Conservation (phyloP, 768 basidiomycete genomes). For the Psilocybe azurescens region DNA sequence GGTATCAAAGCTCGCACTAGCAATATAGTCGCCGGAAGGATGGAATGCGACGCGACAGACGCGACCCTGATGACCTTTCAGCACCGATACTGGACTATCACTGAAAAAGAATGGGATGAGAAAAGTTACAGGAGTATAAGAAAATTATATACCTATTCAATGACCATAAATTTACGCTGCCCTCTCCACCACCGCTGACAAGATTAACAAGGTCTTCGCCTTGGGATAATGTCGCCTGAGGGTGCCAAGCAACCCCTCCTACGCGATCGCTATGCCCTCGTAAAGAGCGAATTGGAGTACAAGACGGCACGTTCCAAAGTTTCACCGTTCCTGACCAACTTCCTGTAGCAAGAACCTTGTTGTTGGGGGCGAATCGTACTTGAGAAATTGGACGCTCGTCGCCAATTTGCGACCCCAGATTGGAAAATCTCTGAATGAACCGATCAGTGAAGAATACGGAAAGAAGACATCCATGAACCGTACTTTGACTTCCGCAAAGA, state of each 20-base stretch:
- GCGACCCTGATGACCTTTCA: conserved; percentile 90
- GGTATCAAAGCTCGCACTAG: conserved; percentile 95
- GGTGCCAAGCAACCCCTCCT: conserved; percentile 98
- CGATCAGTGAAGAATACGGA: neutral
- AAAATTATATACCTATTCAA: conserved; percentile 65
- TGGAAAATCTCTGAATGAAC: conserved; percentile 73
- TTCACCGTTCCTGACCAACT: conserved; percentile 97
- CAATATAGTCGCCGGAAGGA: conserved; percentile 92
- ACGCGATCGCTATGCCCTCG: conserved; percentile 90
- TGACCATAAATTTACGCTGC: conserved; percentile 87
- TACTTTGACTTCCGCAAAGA: conserved; percentile 91
- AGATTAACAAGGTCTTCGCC: conserved; percentile 74
- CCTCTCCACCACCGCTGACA: conserved; percentile 91
- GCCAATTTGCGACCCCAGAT: conserved; percentile 97
- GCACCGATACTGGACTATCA: conserved; percentile 82
- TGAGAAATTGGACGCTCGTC: conserved; percentile 94
- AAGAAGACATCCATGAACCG: conserved; percentile 20
- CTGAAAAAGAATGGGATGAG: conserved; percentile 40
- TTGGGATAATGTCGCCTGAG: conserved; percentile 82
- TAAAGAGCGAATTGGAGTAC: conserved; percentile 77
- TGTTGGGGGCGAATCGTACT: conserved; percentile 94
- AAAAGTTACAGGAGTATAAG: neutral
- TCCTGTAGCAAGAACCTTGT: conserved; percentile 85
- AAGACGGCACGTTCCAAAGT: conserved; percentile 94
- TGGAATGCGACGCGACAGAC: conserved; percentile 96